Conservation (phyloP, 108 stramenopile species). For the Licmophora abbreviata region DNA sequence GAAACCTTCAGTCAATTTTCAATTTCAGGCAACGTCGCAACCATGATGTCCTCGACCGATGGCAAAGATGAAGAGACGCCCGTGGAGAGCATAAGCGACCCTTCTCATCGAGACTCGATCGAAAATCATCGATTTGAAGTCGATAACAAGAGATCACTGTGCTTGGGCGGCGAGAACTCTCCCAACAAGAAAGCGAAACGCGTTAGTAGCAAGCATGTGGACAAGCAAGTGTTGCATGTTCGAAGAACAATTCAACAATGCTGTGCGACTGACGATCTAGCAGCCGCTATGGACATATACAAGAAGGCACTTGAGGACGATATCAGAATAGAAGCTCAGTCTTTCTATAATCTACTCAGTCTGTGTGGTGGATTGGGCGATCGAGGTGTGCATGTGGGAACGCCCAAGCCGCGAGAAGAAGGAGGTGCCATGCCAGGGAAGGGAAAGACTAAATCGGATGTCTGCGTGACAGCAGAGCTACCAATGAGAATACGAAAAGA, state of each 20-base stretch:
- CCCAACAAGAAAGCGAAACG: not conserved
- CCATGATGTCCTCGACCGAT: too few species aligned
- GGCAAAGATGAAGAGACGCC: too few species aligned
- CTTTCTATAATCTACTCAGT: slow-evolving; percentile 74
- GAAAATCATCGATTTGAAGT: too few species aligned
- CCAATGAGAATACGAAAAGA: slow-evolving; percentile 30
- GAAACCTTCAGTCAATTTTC: too few species aligned
- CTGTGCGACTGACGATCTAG: slow-evolving; percentile 59
- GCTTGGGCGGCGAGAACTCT: too few species aligned
- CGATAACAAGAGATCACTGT: too few species aligned
- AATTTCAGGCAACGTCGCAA: too few species aligned
- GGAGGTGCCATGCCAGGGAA: not conserved
- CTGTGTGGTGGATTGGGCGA: slow-evolving; percentile 66
- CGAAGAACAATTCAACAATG: slow-evolving; percentile 65
- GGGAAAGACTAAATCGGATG: not conserved
- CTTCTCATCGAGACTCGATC: too few species aligned
- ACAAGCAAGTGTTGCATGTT: slow-evolving; percentile 25
- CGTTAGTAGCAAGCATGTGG: not conserved
- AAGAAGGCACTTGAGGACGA: slow-evolving; percentile 24
- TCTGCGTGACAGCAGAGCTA: not conserved
- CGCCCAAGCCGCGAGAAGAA: slow-evolving; percentile 27
- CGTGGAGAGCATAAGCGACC: too few species aligned
- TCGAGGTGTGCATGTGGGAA: slow-evolving; percentile 63
- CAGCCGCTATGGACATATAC: slow-evolving; percentile 41
- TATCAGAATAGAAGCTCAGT: slow-evolving; percentile 57